These are phyloP conservation scores for Bathelium albidoporum DNA, from an alignment of 495 filamentous ascomycete species.

Conservation along the genomic window DNA sequence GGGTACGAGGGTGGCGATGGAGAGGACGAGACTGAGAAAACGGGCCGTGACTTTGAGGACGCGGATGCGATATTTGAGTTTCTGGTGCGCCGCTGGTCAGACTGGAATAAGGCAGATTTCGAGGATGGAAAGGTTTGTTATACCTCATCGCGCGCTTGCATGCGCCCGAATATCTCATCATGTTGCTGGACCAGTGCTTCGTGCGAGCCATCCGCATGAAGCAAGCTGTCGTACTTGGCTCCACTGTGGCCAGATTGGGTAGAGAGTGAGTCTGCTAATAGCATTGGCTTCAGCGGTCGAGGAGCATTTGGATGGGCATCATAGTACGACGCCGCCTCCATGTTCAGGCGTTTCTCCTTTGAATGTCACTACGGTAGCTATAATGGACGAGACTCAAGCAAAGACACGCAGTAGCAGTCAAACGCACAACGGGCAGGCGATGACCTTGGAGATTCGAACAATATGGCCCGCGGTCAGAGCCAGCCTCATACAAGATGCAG, in stretches of 20 bases:
- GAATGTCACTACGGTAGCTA: too few species aligned
- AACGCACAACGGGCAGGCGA: too few species aligned
- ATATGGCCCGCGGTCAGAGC: too few species aligned
- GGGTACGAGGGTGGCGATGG: slow-evolving; percentile 2
- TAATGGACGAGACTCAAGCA: too few species aligned
- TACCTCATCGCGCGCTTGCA: background rate
- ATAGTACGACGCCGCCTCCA: background rate
- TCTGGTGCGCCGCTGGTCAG: background rate
- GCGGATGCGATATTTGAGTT: slow-evolving; percentile 14
- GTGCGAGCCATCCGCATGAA: background rate
- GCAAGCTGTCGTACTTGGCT: slow-evolving; percentile 5
- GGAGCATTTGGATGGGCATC: background rate
- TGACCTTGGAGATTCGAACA: too few species aligned
- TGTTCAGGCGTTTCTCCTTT: background rate
- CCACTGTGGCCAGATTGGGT: background rate
- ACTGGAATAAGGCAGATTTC: background rate
- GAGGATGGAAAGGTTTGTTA: background rate
- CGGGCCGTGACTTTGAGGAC: slow-evolving; percentile 12
- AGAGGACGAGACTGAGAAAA: slow-evolving; percentile 7
- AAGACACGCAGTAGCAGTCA: too few species aligned
- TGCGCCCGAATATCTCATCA: background rate
- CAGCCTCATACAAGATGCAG: too few species aligned
- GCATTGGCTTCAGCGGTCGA: background rate
- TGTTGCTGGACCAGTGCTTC: background rate
- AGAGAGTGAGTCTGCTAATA: background rate